A percentile compares a stretch with the other conserved stretches of the same genome.
These are phyloP conservation scores for Chrysoporthe cubensis DNA, from an alignment of 2,329 filamentous ascomycete species.

Conservation along the genomic window DNA sequence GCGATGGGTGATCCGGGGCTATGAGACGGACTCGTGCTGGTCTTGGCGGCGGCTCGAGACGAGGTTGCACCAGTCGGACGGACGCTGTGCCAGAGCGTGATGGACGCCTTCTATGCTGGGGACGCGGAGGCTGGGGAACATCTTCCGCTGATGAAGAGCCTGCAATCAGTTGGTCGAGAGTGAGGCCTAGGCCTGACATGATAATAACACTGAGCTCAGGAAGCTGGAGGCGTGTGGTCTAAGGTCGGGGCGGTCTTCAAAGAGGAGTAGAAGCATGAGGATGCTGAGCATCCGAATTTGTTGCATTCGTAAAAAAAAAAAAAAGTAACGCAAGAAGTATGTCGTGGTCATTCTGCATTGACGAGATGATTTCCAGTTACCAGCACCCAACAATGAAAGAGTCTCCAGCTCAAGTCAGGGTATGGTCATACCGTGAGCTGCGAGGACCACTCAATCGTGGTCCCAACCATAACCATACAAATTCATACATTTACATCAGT, in stretches of 20 bases:
- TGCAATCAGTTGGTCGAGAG: neutral
- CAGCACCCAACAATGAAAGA: conserved; percentile 10
- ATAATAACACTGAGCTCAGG: neutral
- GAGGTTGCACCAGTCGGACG: neutral
- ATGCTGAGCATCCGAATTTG: neutral
- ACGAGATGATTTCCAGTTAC: conserved; percentile 13
- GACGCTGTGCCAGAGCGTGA: neutral
- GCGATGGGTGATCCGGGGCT: no score
- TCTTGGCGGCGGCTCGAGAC: neutral
- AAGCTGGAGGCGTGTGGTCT: neutral
- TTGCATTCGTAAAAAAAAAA: conserved; percentile 5
- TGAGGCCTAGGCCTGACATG: neutral
- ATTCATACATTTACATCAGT: conserved; percentile 30
- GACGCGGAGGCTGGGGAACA: neutral
- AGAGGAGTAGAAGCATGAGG: neutral
- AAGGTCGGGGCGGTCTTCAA: neutral
- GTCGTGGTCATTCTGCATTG: conserved; percentile 15
- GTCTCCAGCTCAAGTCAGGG: neutral
- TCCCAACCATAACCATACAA: conserved; percentile 19
- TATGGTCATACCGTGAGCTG: conserved; percentile 7
- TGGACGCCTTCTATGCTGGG: neutral
- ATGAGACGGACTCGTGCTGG: no score
- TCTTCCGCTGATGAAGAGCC: neutral
- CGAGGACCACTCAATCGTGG: neutral
- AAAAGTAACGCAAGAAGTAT: neutral